phyloP scores from a whole-genome alignment of 371 early-diverging fungal species.

The Saksenaea oblongispora region DNA sequence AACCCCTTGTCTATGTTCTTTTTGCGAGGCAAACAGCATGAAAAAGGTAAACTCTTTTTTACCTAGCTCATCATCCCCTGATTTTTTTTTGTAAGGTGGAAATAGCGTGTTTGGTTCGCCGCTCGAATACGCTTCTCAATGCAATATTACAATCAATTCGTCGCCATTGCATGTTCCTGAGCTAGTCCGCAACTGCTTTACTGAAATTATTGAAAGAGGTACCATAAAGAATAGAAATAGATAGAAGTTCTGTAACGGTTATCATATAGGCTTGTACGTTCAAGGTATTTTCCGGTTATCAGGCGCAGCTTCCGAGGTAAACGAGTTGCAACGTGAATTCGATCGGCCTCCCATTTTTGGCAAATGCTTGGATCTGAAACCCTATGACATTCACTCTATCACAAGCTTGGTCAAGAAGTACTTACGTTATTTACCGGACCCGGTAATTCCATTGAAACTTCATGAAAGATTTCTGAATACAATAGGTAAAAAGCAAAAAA shows the following conservation, averaged over 20 bases:
- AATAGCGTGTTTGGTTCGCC: conserved; percentile 46
- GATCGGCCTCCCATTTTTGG: conserved; percentile 43
- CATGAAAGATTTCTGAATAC: conserved; percentile 34
- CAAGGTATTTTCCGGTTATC: conserved; percentile 52
- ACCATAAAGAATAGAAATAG: neutral
- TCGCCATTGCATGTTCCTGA: conserved; percentile 36
- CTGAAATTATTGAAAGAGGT: conserved; percentile 46
- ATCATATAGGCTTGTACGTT: conserved; percentile 27
- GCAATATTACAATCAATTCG: conserved; percentile 27
- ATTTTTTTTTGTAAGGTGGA: conserved; percentile 5
- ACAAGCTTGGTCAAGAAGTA: conserved; percentile 46
- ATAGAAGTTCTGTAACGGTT: neutral
- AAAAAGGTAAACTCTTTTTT: neutral
- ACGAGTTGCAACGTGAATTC: conserved; percentile 32
- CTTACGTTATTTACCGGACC: conserved; percentile 39
- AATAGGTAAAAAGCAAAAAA: conserved; percentile 23
- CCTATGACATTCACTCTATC: conserved; percentile 46
- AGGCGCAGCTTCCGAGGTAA: conserved; percentile 47
- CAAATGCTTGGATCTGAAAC: conserved; percentile 36
- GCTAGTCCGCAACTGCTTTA: conserved; percentile 40
- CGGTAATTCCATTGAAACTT: conserved; percentile 34
- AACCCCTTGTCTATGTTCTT: neutral
- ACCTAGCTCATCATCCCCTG: neutral
- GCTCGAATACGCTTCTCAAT: conserved; percentile 36
- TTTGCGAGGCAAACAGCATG: neutral